phyloP scores from a whole-genome alignment of 306 rosid genomes.

The Acacia melanoxylon region DNA sequence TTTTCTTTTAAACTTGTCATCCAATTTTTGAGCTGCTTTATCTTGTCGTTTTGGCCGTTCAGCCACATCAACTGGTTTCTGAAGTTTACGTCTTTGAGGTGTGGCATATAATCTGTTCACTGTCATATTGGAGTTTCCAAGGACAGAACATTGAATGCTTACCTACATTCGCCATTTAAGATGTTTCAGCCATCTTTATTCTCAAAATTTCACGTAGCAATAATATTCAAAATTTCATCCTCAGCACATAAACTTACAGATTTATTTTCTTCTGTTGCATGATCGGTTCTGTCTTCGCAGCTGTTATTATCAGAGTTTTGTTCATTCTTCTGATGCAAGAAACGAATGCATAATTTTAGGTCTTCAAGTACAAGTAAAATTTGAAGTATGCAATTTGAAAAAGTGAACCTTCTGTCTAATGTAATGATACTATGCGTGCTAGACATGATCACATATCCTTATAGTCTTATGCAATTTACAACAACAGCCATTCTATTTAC shows the following conservation, averaged over 20 bases:
- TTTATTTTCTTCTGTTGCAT: conserved; percentile 26
- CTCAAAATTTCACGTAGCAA: background rate
- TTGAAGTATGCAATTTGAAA: background rate
- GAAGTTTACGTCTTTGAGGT: background rate
- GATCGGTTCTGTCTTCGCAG: conserved; percentile 37
- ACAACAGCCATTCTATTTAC: background rate
- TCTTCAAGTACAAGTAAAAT: background rate
- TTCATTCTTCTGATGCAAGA: conserved; percentile 40
- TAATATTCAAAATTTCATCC: background rate
- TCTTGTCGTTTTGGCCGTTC: conserved; percentile 10
- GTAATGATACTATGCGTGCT: background rate
- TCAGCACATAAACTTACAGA: conserved; percentile 32
- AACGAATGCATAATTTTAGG: background rate
- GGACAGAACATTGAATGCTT: background rate
- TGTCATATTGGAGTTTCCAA: background rate
- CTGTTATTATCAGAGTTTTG: conserved; percentile 35
- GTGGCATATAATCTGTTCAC: background rate
- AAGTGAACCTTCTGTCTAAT: background rate
- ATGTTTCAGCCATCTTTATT: background rate
- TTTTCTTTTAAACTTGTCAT: background rate
- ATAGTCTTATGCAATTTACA: background rate
- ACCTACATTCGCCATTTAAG: background rate
- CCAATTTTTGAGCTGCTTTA: background rate
- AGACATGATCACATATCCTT: background rate
- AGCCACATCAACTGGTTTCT: background rate